Conservation (phyloP, 1,284 basidiomycete genomes). For the Bondarzewia mesenterica region DNA sequence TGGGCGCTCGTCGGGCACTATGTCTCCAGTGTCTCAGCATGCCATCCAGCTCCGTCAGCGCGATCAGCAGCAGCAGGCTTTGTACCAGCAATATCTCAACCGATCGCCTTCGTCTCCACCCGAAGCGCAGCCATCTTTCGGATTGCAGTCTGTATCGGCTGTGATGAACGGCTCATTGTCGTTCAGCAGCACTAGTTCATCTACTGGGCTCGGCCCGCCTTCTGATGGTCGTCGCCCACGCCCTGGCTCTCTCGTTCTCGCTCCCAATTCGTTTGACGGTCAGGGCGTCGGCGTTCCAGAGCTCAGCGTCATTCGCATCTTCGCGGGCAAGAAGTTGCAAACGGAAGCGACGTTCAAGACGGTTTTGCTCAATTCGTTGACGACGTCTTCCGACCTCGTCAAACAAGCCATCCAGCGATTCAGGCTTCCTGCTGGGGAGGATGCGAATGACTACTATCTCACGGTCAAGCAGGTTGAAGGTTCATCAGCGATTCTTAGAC, state of each 20-base stretch:
- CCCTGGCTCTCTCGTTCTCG: slow-evolving; percentile 67
- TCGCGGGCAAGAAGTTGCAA: slow-evolving; percentile 82
- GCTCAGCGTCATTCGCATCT: slow-evolving; percentile 90
- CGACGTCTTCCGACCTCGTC: slow-evolving; percentile 78
- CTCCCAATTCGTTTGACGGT: slow-evolving; percentile 48
- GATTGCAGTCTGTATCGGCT: slow-evolving; percentile 55
- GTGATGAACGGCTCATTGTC: slow-evolving; percentile 39
- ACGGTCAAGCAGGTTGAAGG: slow-evolving; percentile 90
- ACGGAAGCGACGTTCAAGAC: slow-evolving; percentile 98
- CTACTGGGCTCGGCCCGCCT: slow-evolving; percentile 35
- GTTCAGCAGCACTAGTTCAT: slow-evolving; percentile 27
- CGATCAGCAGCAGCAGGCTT: slow-evolving; percentile 82
- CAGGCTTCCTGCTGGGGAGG: slow-evolving; percentile 60
- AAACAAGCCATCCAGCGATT: slow-evolving; percentile 93
- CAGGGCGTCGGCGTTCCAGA: slow-evolving; percentile 67
- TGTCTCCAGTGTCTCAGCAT: slow-evolving; percentile 28
- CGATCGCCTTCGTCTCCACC: slow-evolving; percentile 71
- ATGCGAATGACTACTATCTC: slow-evolving; percentile 74
- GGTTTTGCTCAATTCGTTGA: slow-evolving; percentile 83
- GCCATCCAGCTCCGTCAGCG: slow-evolving; percentile 72
- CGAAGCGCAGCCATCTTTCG: slow-evolving; percentile 63
- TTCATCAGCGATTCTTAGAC: slow-evolving; percentile 65
- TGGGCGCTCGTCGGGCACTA: slow-evolving; percentile 2
- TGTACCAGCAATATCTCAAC: slow-evolving; percentile 84
- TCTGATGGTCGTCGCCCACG: slow-evolving; percentile 37